These are phyloP conservation scores for Botrytis fragariae DNA, from an alignment of 2,329 filamentous ascomycete species.

Conservation along the genomic window DNA sequence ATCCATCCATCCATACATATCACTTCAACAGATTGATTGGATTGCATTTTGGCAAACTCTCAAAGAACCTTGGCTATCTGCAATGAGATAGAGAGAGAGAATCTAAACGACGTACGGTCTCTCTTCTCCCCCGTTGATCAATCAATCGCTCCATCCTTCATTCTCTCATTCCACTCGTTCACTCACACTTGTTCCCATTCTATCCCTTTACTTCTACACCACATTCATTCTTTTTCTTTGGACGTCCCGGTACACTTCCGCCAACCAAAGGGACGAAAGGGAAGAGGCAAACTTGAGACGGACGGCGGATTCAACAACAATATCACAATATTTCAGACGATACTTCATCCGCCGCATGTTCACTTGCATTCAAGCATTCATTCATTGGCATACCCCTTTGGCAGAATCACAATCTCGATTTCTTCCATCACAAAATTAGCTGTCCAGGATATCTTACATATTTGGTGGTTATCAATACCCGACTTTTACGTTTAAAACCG, in stretches of 20 bases:
- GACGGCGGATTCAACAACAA: neutral
- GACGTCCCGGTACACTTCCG: neutral
- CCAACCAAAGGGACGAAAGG: slow-evolving; percentile 1
- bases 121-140: neutral
- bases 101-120: neutral
- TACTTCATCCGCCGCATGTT: neutral
- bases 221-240: slow-evolving; percentile 5
- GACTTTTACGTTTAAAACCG: slow-evolving; percentile 9
- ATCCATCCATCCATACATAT: neutral
- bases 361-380: neutral
- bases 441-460: neutral
- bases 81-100: slow-evolving; percentile 4
- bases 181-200: neutral
- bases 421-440: neutral
- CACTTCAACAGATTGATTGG: slow-evolving; percentile 4
- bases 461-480: slow-evolving; percentile 1
- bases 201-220: neutral
- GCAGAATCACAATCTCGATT: neutral
- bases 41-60: neutral
- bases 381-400: slow-evolving; percentile 6
- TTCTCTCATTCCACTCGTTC: neutral
- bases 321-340: neutral
- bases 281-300: neutral
- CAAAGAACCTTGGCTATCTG: neutral
- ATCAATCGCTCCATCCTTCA: neutral